Base-by-base conservation (phyloP, 495 filamentous ascomycete species). In the Neurospora africana region DNA sequence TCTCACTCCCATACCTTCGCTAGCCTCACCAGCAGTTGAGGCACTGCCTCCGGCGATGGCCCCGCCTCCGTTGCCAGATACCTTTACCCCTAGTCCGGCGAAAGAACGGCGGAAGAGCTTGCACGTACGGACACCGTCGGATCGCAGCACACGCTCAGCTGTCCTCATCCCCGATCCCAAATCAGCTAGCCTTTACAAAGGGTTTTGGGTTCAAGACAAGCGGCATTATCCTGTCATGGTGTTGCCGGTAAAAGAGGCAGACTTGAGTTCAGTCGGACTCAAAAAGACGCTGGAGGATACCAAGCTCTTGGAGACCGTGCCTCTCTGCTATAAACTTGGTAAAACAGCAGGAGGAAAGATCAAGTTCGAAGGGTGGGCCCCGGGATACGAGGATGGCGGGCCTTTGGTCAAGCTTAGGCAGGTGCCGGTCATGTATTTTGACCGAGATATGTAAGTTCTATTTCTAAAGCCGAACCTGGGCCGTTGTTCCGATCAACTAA, bases 361-460 rank as follows among this genome's bases (percentile, higher is more conserved):
- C 5, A 74, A 79, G 17, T 83, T 85, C 70, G 27, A 70, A 15
- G 80, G 79, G 15, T 86, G 84, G 84, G 77, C 79, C 8, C 69
- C 73, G 6, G 83, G 79, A 0, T 85, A 81, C 47, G 79, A 82
- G 70, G 77, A 81, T 53, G 82, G 80, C 30, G 84, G 83, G 0
- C 65, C 73, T 0, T 69, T 74, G n/a, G 75, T 79, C 23, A 74
- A 65, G 21, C 75, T 75, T 69, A 79, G 84, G 21, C 81, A 79
- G 44, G 85, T 85, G 35, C 82, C 84, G 1, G 81, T 84, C 5
- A 76, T 82, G 75, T 84, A 81, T 67, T 82, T 82, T 33, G 83
- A 86, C 73, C 30, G 36, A 15, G 37, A 70, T 4, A 69, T 19
- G 79, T 76, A 72, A 73, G 78, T 73, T 70, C 15, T 3, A 41